Conservation (phyloP, 805 yeast genomes). For the Lachancea quebecensis region DNA sequence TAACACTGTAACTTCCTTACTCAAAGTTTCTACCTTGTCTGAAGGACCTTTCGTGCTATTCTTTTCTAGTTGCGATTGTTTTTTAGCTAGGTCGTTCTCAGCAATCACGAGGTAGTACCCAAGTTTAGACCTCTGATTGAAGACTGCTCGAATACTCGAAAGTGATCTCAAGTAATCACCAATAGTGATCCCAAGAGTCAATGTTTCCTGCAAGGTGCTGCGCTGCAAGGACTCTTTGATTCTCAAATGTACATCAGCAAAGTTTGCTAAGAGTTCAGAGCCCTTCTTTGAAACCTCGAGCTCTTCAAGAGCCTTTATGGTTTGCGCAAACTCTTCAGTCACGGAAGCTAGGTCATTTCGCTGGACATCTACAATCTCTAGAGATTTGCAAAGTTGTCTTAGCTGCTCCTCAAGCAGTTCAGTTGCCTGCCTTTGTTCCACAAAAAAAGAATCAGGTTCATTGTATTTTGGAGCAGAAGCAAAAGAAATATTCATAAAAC, state of each 20-base stretch:
- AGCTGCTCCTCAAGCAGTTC: conserved; percentile 71
- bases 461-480: conserved; percentile 58
- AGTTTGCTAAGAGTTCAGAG: conserved; percentile 56
- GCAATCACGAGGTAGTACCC: conserved; percentile 41
- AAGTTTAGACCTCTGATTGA: conserved; percentile 64
- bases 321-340: conserved; percentile 56
- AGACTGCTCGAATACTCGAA: conserved; percentile 64
- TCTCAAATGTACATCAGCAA: conserved; percentile 64
- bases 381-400: conserved; percentile 56
- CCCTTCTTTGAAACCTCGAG: conserved; percentile 67
- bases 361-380: conserved; percentile 69
- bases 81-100: conserved; percentile 44
- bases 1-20: conserved; percentile 51
- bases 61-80: conserved; percentile 41
- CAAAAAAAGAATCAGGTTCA: conserved; percentile 76
- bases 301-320: conserved; percentile 55
- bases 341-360: conserved; percentile 66
- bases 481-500: conserved; percentile 59
- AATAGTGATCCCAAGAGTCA: conserved; percentile 77
- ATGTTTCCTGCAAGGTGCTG: conserved; percentile 73
- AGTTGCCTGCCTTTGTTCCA: conserved; percentile 58
- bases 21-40: conserved; percentile 54
- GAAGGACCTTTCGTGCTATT: conserved; percentile 39
- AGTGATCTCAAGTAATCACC: conserved; percentile 81
- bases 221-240: conserved; percentile 71